phyloP scores from a whole-genome alignment of 331 rosid species.

The Acacia concinna region DNA sequence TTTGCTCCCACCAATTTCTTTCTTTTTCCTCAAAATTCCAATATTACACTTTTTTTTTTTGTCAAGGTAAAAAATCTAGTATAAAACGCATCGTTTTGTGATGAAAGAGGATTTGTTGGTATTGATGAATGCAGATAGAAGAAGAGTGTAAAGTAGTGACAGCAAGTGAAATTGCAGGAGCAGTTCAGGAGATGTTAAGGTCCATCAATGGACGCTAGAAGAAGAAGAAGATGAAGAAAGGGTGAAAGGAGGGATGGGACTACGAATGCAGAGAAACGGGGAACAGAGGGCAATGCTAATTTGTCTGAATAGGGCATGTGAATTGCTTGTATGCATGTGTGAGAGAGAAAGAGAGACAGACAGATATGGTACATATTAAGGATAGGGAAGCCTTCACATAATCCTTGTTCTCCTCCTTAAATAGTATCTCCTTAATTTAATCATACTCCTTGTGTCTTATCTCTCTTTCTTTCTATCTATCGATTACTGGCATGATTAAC shows the following conservation, averaged over 20 bases:
- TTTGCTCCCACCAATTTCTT: too few relatives aligned
- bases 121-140: slow-evolving; percentile 63
- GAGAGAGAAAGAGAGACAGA: slow-evolving; percentile 6
- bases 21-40: not conserved
- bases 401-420: slow-evolving; percentile 9
- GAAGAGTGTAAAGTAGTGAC: slow-evolving; percentile 74
- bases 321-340: slow-evolving; percentile 27
- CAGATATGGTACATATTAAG: not conserved
- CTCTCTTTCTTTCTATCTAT: not conserved
- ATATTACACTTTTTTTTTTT: too few relatives aligned
- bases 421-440: slow-evolving; percentile 7
- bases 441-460: slow-evolving; percentile 11
- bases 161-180: slow-evolving; percentile 74
- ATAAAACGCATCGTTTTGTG: not conserved
- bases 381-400: not conserved
- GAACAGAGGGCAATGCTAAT: slow-evolving; percentile 41
- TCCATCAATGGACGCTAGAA: slow-evolving; percentile 53
- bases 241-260: slow-evolving; percentile 11
- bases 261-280: slow-evolving; percentile 38
- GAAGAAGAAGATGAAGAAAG: not conserved
- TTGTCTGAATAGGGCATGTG: slow-evolving; percentile 36
- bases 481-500: not conserved
- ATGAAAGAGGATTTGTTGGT: slow-evolving; percentile 7
- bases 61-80: not conserved
- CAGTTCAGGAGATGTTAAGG: slow-evolving; percentile 69